Base-by-base conservation (phyloP, 345 rosid species). In the Garcia nutans region DNA sequence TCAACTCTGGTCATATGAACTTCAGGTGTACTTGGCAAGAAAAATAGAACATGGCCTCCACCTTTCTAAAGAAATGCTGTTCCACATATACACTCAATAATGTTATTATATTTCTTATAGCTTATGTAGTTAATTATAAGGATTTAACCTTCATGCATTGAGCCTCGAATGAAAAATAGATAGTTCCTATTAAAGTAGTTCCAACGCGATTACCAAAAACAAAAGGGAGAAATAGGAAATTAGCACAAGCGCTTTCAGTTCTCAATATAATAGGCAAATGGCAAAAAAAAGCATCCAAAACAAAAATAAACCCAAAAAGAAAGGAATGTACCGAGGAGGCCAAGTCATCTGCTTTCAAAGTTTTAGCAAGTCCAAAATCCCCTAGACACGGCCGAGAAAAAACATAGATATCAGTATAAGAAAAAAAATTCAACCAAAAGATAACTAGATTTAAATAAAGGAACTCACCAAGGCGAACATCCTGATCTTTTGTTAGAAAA, bases 321-420 rank as follows among this genome's bases (percentile, higher is more conserved):
- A 66, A 12, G 72, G 71, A 65, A 85, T 92, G 66, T 86, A 96
- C 99, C 72, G 97, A 96, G 68, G 99, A 96, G 80, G 98, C 94
- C 88, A 96, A 78, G 84, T 96, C 99, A 79, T 96, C 96, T 20
- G 94, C 96, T 83, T 96, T 93, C 79, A 96, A 66, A 70, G 97
- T 96, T 85, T 93, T 96, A 22, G 99, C 99, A 74, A 96, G 94
- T 15, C 99, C 99, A 83, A 96, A 96, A 85, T 96, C 99, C 81
- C 99, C 99, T 93, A 76, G 28, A 86, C 57, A 73, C 68, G 85
- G 71, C 13, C n/a, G 62, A 69, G 37, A 77, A 71, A 41, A 83
- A 72, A 61, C 13, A 47, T 47, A 47, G 1, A 41, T 33, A 61
- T 28, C 64, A 50, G 55, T 22, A 50, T 59, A 56, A 58, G n/a